phyloP scores from a whole-genome alignment of 23 red algal species.

The Gracilaria domingensis region DNA sequence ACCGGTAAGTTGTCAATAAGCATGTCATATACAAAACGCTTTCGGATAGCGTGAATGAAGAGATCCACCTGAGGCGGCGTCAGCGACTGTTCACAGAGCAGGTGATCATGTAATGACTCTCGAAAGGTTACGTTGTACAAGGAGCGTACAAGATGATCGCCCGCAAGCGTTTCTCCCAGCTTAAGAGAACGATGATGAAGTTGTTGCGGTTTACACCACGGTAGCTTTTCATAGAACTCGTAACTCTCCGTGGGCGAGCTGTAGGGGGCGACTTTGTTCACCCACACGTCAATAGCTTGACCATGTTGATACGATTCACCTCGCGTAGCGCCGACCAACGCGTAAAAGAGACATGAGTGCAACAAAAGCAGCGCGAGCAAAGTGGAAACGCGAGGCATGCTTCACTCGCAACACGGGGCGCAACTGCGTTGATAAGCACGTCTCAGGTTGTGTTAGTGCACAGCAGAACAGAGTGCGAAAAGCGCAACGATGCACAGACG shows the following conservation, averaged over 20 bases:
- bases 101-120: slow-evolving; percentile 5
- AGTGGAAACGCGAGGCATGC: neutral
- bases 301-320: neutral
- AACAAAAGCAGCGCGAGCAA: too few relatives aligned
- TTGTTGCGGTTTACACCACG: slow-evolving; percentile 61
- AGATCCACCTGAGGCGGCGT: slow-evolving; percentile 27
- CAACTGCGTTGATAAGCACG: too few relatives aligned
- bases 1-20: slow-evolving; percentile 68
- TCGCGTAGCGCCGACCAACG: neutral
- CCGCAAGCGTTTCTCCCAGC: slow-evolving; percentile 71
- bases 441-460: too few relatives aligned
- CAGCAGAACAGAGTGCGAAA: too few relatives aligned
- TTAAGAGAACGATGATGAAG: slow-evolving; percentile 61
- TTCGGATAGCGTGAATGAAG: slow-evolving; percentile 50
- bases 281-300: slow-evolving; percentile 58
- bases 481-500: too few relatives aligned
- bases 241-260: slow-evolving; percentile 74
- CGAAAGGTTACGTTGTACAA: slow-evolving; percentile 42
- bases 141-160: slow-evolving; percentile 68
- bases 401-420: too few relatives aligned
- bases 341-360: too few relatives aligned
- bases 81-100: slow-evolving; percentile 62
- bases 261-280: slow-evolving; percentile 76
- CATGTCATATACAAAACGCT: slow-evolving; percentile 73
- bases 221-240: slow-evolving; percentile 57